phyloP scores from a whole-genome alignment of 2,329 filamentous ascomycete genomes.

The Pseudogymnoascus sp. region DNA sequence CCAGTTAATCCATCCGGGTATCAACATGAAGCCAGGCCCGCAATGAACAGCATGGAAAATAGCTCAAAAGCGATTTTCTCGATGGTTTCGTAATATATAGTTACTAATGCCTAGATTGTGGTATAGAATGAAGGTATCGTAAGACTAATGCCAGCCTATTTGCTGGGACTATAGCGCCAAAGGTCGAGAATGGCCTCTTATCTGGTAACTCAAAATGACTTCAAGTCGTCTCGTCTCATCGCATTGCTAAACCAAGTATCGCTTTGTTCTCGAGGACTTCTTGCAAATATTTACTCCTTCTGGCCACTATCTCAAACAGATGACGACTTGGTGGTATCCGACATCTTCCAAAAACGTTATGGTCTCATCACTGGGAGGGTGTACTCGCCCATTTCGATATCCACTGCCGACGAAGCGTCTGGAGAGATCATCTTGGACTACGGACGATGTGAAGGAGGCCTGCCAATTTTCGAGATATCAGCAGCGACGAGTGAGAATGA shows the following conservation, averaged over 20 bases:
- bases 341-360: not conserved
- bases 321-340: not conserved
- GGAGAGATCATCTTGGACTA: constrained; percentile 20
- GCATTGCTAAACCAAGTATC: not conserved
- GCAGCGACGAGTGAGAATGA: constrained; percentile 14
- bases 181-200: not conserved
- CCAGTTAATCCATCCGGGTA: not conserved
- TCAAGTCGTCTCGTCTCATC: not conserved
- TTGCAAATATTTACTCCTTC: not conserved
- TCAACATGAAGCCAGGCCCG: not conserved
- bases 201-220: not conserved
- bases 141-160: not conserved
- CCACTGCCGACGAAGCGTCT: not conserved
- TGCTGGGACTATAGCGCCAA: not conserved
- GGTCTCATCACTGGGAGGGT: not conserved
- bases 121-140: not conserved
- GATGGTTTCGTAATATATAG: not conserved
- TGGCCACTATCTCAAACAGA: not conserved
- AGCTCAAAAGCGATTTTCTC: not conserved
- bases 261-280: not conserved
- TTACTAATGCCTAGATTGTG: not conserved
- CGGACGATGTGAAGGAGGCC: constrained; percentile 17
- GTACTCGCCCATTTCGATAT: not conserved
- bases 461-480: constrained; percentile 18
- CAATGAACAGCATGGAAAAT: not conserved